Base-by-base conservation (phyloP, 2,329 filamentous ascomycete genomes). In the Monilinia fructigena region DNA sequence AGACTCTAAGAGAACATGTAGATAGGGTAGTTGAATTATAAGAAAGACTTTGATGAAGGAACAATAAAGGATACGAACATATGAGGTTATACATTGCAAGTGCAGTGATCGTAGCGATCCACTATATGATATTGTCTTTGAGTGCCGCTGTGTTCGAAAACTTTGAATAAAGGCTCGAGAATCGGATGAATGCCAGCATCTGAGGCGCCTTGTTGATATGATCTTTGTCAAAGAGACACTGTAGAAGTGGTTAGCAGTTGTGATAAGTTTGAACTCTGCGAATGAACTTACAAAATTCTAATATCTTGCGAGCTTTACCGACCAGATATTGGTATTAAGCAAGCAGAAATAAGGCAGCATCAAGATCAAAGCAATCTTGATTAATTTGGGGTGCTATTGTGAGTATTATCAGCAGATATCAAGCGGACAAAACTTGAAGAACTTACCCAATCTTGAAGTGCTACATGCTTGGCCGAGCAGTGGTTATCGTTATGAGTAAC, bases 401-500 rank as follows among this genome's bases (percentile, higher is more conserved):
- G 6, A 26, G 2, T 60, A 10, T 35, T 23, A 23, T 60, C 26
- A 60, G 14, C n/a, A 40, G 31, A 14, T 50, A 35, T 18, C 31
- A 40, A 5, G 20, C 0, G 12, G 4, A 12, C 11, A 1, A 14
- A 38, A 60, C 28, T 38, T 50, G 3, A 18, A n/a, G 8, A 26
- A 26, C 31, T 50, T 40, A 60, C 58, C 14, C 20, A n/a, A 7
- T 50, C 38, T 11, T 50, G 58, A 50, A 31, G n/a, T 50, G 45
- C 38, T 50, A 20, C 8, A 60, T 20, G 58, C 28, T 50, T 60
- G 14, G 20, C 28, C 7, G 14, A 20, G 20, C 28, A 38, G 45
- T 28, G 28, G 45, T n/a, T 60, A 60, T 11, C 31, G 20, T 60
- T 45, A 38, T 26, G 58, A 60, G 28, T 14, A 50, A 60, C 45